Base-by-base conservation (phyloP, 805 yeast genomes). In the Wickerhamiella lipophila region DNA sequence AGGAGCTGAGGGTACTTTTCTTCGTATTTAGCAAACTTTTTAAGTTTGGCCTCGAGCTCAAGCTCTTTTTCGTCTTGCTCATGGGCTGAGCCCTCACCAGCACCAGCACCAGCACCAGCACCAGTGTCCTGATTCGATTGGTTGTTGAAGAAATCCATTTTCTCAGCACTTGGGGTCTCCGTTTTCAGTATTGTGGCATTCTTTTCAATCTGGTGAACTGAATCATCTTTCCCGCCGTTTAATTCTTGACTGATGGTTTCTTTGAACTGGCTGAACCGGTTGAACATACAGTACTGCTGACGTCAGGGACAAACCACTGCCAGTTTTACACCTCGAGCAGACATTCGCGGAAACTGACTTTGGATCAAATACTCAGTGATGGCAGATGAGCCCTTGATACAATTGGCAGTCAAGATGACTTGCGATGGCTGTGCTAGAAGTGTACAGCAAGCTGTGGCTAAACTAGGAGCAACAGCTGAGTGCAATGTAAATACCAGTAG, bases 1-100 rank as follows among this genome's bases (percentile, higher is more conserved):
- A 87, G 71, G 13, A 89, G 68, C 39, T 56, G 67, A 0, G 98
- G 98, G 60, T 92, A 89, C 62, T 86, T 87, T 46, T 81, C 82
- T 62, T 89, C 97, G 63, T 88, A 89, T 62, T 86, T 52, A 19
- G 58, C 58, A 27, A 57, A 55, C 47, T 58, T 57, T 26, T 56
- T 52, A 5, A 58, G 54, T 40, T 58, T 58, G 1, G 54, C 53
- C 12, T 53, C 53, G 9, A 53, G n/a, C 23, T 22, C 46, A n/a
- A 16, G 23, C 21, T 40, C 43, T 27, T 27, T 46, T 23, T 48
- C 29, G 32, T 34, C 16, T 41, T 29, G 22, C 19, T 55, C 36
- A 3, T 9, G 32, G 4, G 32, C n/a, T 29, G 32, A 13, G 13
- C n/a, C n/a, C 32, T 9, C 32, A 29, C 13, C 11, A 39, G 29